Evolutionary conservation across 2,329 filamentous ascomycete genomes (phyloP), one percentile per base, ranked within the genome.

Genomic region (Pseudonectria foliicola): DNA sequence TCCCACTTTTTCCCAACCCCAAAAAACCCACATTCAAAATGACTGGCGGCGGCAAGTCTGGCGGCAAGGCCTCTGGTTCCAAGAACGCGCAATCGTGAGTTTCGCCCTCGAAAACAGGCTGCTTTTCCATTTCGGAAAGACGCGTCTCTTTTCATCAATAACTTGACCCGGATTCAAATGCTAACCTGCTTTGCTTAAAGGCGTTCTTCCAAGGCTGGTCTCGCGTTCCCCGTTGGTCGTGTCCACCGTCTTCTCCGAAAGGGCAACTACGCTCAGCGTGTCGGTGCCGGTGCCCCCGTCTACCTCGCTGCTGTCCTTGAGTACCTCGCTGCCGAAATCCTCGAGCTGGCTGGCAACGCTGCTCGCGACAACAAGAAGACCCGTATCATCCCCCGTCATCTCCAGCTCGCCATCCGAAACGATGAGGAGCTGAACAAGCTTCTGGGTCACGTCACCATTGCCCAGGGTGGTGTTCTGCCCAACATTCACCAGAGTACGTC

Each of bases 331-430:
- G 92, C 92, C 51, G 92, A 98, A 75, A 95, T 98, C 56, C 88
- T 98, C 60, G 92, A 98, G 73, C 73, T 98, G 71, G 92, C 92
- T 66, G 92, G 92, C 57, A 98, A 98, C 68, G 92, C 92, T 58
- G 92, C 92, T 48, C 90, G 92, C 57, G 92, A 98, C 74, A 95
- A 96, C 82, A 98, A 98, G 86, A 96, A 96, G 85, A 98, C 90
- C 49, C 89, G 92, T 84, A 98, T 98, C 73, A 98, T 96, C 44
- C 92, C 92, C 50, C 88, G 92, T 69, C 92, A 98, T 70, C 80
- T 98, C 31, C 92, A 98, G 75, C 87, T 98, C 55, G 92, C 92
- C 70, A 98, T 98, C 75, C 83, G 92, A 61, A 95, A 95, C 73
- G 90, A 96, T 68, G 90, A 96, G 79, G 92, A 98, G 72, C 68